phyloP scores from a whole-genome alignment of 495 filamentous ascomycete genomes.

The Annulohypoxylon stygium region DNA sequence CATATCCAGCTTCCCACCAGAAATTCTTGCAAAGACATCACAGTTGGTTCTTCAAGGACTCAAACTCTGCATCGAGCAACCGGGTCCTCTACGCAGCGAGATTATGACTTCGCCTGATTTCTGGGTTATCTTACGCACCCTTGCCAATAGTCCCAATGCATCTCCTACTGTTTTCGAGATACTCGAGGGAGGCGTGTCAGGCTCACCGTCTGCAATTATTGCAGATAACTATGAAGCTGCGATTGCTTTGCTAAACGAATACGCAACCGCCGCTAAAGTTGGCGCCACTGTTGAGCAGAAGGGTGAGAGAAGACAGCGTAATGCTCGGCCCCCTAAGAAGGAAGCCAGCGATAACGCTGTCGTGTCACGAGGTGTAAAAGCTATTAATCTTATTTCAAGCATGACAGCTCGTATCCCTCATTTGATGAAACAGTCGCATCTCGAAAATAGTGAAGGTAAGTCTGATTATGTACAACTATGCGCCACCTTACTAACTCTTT shows the following conservation, averaged over 20 bases:
- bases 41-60: slow-evolving; percentile 82
- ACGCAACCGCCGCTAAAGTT: slow-evolving; percentile 85
- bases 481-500: slow-evolving; percentile 42
- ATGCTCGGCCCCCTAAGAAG: slow-evolving; percentile 64
- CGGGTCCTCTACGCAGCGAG: slow-evolving; percentile 84
- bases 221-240: slow-evolving; percentile 95
- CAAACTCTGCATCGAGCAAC: slow-evolving; percentile 79
- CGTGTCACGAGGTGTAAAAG: slow-evolving; percentile 82
- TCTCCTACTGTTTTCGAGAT: slow-evolving; percentile 86
- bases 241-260: slow-evolving; percentile 86
- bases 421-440: slow-evolving; percentile 91
- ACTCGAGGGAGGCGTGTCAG: slow-evolving; percentile 76
- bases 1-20: slow-evolving; percentile 86
- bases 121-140: slow-evolving; percentile 87
- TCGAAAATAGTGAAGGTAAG: slow-evolving; percentile 86
- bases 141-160: slow-evolving; percentile 75
- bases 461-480: background rate
- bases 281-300: slow-evolving; percentile 85
- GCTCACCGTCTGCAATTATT: slow-evolving; percentile 79
- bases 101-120: slow-evolving; percentile 97
- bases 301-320: slow-evolving; percentile 72
- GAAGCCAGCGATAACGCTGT: slow-evolving; percentile 77
- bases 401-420: slow-evolving; percentile 84
- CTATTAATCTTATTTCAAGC: slow-evolving; percentile 81
- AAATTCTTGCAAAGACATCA: slow-evolving; percentile 80